Conservation (phyloP, 805 yeast genomes). For the Zygosaccharomyces siamensis region DNA sequence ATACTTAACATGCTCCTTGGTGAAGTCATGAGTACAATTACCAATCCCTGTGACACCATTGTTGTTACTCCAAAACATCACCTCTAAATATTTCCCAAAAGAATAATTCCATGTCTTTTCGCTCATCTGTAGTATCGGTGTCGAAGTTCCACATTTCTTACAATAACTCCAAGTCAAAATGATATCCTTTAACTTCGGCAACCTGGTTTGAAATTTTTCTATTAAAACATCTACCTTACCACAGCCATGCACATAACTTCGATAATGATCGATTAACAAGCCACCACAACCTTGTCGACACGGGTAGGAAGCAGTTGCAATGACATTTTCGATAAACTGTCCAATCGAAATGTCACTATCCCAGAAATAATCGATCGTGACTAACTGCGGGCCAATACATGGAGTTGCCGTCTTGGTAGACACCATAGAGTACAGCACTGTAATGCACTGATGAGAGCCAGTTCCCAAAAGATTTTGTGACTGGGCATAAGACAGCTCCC, state of each 20-base stretch:
- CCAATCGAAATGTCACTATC: constrained; percentile 90
- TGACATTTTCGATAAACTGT: constrained; percentile 75
- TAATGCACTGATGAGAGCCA: constrained; percentile 69
- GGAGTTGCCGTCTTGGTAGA: constrained; percentile 84
- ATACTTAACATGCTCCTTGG: constrained; percentile 75
- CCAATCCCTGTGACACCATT: constrained; percentile 54
- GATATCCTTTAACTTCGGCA: constrained; percentile 59
- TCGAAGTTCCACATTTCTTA: constrained; percentile 64
- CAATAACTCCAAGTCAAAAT: constrained; percentile 92
- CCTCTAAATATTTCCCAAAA: constrained; percentile 87
- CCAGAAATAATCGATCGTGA: constrained; percentile 81
- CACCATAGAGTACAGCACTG: constrained; percentile 75
- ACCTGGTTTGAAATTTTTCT: constrained; percentile 52
- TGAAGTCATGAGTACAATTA: constrained; percentile 74
- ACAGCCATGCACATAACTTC: constrained; percentile 83
- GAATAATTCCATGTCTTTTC: constrained; percentile 87
- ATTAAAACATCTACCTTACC: constrained; percentile 76
- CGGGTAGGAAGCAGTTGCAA: constrained; percentile 55
- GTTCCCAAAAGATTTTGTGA: constrained; percentile 61
- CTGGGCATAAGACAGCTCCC: constrained; percentile 58
- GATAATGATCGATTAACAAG: constrained; percentile 62
- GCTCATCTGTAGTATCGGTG: constrained; percentile 78
- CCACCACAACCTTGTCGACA: constrained; percentile 86
- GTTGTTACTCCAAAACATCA: constrained; percentile 68
- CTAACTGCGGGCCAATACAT: constrained; percentile 85